Percentiles rank a stretch among this genome's conserved stretches.
These are phyloP conservation scores for Mesembryanthemum crystallinum DNA, from an alignment of 148 eudicot species.

Conservation along the genomic window DNA sequence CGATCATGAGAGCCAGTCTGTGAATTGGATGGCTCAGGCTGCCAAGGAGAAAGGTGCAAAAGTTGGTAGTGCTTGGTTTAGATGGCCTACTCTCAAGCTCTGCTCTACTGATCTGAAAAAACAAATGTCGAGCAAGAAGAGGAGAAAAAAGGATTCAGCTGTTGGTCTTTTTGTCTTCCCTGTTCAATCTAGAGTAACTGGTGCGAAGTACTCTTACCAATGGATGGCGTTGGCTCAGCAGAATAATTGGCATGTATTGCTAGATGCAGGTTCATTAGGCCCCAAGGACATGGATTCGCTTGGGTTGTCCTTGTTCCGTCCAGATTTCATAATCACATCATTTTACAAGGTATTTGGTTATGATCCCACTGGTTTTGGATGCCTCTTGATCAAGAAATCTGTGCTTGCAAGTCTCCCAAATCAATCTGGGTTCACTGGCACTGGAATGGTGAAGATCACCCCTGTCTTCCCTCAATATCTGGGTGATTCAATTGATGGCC, in stretches of 20 bases:
- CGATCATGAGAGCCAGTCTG: slow-evolving; percentile 97
- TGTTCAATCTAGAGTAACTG: slow-evolving; percentile 92
- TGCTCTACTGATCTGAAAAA: slow-evolving; percentile 88
- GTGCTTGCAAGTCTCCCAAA: slow-evolving; percentile 80
- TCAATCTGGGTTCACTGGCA: slow-evolving; percentile 74
- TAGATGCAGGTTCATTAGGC: slow-evolving; percentile 94
- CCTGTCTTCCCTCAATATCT: slow-evolving; percentile 79
- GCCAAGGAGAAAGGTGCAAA: slow-evolving; percentile 96
- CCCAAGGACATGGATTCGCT: slow-evolving; percentile 99
- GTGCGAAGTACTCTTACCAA: slow-evolving; percentile 95
- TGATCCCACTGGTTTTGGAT: slow-evolving; percentile 98
- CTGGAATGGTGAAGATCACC: slow-evolving; percentile 90
- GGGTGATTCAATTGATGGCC: slow-evolving; percentile 76
- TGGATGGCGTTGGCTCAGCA: slow-evolving; percentile 99
- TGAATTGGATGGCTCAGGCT: slow-evolving; percentile 91
- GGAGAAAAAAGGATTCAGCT: slow-evolving; percentile 81
- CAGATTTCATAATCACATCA: slow-evolving; percentile 91
- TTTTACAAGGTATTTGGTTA: slow-evolving; percentile 86
- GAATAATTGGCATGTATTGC: slow-evolving; percentile 90
- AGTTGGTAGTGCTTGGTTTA: slow-evolving; percentile 80
- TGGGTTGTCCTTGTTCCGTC: slow-evolving; percentile 82
- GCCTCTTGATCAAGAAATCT: slow-evolving; percentile 90
- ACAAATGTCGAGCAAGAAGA: slow-evolving; percentile 76
- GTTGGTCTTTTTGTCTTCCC: slow-evolving; percentile 90
- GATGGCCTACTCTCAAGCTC: slow-evolving; percentile 86